Evolutionary conservation across 2,329 filamentous ascomycete genomes (phyloP).

Genomic region (Xylariales sp.): DNA sequence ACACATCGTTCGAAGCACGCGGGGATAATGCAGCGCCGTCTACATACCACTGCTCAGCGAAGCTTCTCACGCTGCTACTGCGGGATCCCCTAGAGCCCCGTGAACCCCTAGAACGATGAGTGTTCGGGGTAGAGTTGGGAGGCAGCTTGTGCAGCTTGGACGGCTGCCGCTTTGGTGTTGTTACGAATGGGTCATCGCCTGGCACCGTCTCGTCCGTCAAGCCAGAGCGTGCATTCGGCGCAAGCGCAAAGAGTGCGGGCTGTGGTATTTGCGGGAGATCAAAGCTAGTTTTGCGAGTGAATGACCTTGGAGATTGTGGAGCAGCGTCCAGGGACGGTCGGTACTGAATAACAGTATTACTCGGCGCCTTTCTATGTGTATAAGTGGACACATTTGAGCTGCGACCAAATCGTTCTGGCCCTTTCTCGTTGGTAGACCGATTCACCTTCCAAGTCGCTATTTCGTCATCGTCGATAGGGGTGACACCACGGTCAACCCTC

Average conservation of each 20-base stretch:
- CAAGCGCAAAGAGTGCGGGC: constrained; percentile 51
- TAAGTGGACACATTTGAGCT: constrained; percentile 27
- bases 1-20: constrained; percentile 28
- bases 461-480: constrained; percentile 61
- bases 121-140: constrained; percentile 13
- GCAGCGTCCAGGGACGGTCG: constrained; percentile 26
- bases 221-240: constrained; percentile 58
- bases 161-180: constrained; percentile 45
- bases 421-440: constrained; percentile 25
- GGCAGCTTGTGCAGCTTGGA: constrained; percentile 50
- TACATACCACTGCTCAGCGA: constrained; percentile 35
- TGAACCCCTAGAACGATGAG: constrained; percentile 37
- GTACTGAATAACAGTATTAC: constrained; percentile 46
- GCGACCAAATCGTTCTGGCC: constrained; percentile 17
- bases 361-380: constrained; percentile 41
- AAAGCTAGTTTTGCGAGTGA: constrained; percentile 34
- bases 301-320: constrained; percentile 24
- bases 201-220: constrained; percentile 59
- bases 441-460: constrained; percentile 59
- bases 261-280: constrained; percentile 37
- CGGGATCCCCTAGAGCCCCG: constrained; percentile 18
- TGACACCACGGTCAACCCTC: constrained; percentile 50
- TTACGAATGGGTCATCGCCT: constrained; percentile 56
- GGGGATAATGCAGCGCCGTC: constrained; percentile 28
- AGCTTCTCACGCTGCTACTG: constrained; percentile 40